phyloP scores from a whole-genome alignment of 2,329 filamentous ascomycete genomes.

The Diaporthe vexans region DNA sequence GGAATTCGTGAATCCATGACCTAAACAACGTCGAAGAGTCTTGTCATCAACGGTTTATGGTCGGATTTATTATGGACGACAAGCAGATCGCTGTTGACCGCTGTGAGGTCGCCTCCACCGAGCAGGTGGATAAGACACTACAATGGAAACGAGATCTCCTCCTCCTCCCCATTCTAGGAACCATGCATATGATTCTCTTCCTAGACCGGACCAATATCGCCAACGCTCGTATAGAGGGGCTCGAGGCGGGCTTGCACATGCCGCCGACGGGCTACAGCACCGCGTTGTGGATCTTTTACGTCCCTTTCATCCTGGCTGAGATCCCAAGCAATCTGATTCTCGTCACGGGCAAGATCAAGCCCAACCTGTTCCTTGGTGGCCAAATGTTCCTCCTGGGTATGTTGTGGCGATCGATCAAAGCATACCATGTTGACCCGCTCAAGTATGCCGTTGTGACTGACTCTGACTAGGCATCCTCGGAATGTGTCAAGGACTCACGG shows the following conservation, averaged over 20 bases:
- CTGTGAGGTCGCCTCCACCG: neutral
- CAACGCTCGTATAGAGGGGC: constrained; percentile 60
- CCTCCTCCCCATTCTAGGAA: constrained; percentile 47
- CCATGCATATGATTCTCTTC: constrained; percentile 47
- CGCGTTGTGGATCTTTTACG: constrained; percentile 59
- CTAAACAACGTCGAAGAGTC: neutral
- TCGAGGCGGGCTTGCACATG: constrained; percentile 59
- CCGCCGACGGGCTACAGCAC: constrained; percentile 57
- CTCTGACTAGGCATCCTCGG: constrained; percentile 53
- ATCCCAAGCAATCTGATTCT: constrained; percentile 62
- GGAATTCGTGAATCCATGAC: neutral
- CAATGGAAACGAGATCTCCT: constrained; percentile 49
- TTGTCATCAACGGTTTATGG: neutral
- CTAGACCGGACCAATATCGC: constrained; percentile 51
- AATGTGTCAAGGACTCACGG: constrained; percentile 57
- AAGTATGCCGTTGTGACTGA: neutral
- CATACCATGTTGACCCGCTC: neutral
- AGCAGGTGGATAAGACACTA: constrained; percentile 33
- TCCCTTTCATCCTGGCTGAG: constrained; percentile 60
- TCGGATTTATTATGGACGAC: neutral
- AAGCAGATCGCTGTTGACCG: neutral
- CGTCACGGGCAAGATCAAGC: constrained; percentile 54
- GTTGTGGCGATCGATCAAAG: neutral
- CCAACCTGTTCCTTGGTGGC: constrained; percentile 54
- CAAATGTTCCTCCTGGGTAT: constrained; percentile 58